These are phyloP conservation scores for Cicer judaicum DNA, from an alignment of 306 rosid species.

Conservation along the genomic window DNA sequence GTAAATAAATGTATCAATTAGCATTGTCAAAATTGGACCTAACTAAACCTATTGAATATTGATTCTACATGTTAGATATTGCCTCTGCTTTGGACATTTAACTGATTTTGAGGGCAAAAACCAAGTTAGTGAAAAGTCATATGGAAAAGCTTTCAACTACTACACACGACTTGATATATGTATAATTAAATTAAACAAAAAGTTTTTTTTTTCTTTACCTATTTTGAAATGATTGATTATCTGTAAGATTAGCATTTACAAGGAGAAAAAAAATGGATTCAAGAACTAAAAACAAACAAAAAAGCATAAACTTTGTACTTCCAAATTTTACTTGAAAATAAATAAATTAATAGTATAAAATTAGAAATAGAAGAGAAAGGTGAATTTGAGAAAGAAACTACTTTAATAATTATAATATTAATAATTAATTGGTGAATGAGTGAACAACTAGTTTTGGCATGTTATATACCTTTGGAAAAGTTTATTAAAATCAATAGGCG, in stretches of 20 bases:
- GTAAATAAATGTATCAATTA: too few species aligned
- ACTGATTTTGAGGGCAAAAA: neutral
- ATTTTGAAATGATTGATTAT: too few species aligned
- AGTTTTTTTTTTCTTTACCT: neutral
- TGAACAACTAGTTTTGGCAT: slow-evolving; percentile 40
- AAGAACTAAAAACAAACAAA: too few species aligned
- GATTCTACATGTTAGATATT: neutral
- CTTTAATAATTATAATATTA: neutral
- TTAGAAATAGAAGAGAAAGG: slow-evolving; percentile 3
- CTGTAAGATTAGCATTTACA: too few species aligned
- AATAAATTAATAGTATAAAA: too few species aligned
- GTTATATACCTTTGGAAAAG: slow-evolving; percentile 41
- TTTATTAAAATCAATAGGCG: neutral
- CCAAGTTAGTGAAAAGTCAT: neutral
- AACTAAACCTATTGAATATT: neutral
- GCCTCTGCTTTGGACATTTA: neutral
- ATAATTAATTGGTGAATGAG: neutral
- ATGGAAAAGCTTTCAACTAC: neutral
- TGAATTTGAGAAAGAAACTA: slow-evolving; percentile 33
- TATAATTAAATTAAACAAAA: neutral
- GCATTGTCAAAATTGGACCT: neutral
- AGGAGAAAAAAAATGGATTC: too few species aligned
- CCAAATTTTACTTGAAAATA: too few species aligned
- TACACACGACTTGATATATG: neutral
- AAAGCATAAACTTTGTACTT: too few species aligned